phyloP scores from a whole-genome alignment of 2,329 filamentous ascomycete species.

The Aureobasidium uvarum region DNA sequence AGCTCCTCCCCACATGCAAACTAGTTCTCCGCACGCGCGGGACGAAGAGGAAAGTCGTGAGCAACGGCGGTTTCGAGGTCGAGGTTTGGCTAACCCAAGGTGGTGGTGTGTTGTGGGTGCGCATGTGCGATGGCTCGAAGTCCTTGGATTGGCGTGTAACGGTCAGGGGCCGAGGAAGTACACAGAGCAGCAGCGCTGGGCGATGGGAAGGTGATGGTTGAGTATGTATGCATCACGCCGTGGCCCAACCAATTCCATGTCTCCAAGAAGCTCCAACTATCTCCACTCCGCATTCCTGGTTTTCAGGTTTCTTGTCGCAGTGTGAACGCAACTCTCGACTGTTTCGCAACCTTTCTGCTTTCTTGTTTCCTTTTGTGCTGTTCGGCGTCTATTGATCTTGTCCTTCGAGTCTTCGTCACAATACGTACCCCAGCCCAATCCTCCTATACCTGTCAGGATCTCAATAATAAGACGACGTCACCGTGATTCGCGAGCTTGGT shows the following conservation, averaged over 20 bases:
- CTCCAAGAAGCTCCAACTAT: slow-evolving; percentile 17
- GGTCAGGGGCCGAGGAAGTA: slow-evolving; percentile 6
- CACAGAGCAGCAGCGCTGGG: slow-evolving; percentile 10
- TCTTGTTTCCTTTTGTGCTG: background rate
- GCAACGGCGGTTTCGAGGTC: slow-evolving; percentile 8
- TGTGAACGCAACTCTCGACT: slow-evolving; percentile 6
- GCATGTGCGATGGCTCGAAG: slow-evolving; percentile 1
- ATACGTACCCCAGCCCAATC: background rate
- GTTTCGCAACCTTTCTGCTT: slow-evolving; percentile 3
- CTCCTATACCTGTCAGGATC: background rate
- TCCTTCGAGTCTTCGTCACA: background rate
- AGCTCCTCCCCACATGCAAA: slow-evolving; percentile 9
- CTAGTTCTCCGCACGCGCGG: background rate
- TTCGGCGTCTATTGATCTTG: background rate
- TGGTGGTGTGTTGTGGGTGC: slow-evolving; percentile 5
- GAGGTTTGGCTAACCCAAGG: slow-evolving; percentile 8
- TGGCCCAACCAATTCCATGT: slow-evolving; percentile 20
- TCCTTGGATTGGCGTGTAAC: slow-evolving; percentile 3
- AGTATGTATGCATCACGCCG: slow-evolving; percentile 25
- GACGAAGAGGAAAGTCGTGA: background rate
- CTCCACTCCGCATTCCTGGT: slow-evolving; percentile 16
- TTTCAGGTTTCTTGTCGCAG: slow-evolving; percentile 8
- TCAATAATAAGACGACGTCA: slow-evolving; percentile 11
- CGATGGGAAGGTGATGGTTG: slow-evolving; percentile 12
- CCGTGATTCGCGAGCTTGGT: slow-evolving; percentile 12